These are phyloP conservation scores for Magnaporthiopsis rhizophila DNA, from an alignment of 2,329 filamentous ascomycete genomes.

Conservation along the genomic window DNA sequence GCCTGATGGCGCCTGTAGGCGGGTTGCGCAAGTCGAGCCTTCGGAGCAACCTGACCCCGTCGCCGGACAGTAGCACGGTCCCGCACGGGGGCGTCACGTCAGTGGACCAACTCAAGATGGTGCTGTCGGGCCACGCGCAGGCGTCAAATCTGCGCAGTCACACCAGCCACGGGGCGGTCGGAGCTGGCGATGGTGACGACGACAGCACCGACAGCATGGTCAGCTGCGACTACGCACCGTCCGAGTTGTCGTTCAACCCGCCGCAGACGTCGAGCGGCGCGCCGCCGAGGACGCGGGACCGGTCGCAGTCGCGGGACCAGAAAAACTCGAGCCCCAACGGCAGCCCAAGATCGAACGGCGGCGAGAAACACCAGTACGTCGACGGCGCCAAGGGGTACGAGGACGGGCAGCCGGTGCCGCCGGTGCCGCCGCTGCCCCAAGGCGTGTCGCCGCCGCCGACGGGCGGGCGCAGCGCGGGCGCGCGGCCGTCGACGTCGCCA, in stretches of 20 bases:
- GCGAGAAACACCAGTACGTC: conserved; percentile 21
- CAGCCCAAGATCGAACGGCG: not conserved
- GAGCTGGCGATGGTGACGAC: conserved; percentile 36
- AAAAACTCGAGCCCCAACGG: conserved; percentile 4
- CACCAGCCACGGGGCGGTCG: conserved; percentile 8
- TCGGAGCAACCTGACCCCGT: conserved; percentile 41
- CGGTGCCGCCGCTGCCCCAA: conserved; percentile 46
- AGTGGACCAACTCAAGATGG: conserved; percentile 56
- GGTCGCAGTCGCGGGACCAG: conserved; percentile 11
- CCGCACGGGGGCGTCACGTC: conserved; percentile 42
- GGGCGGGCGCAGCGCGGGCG: conserved; percentile 2
- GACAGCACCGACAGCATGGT: conserved; percentile 61
- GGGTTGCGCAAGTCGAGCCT: conserved; percentile 44
- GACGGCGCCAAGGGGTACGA: conserved; percentile 18
- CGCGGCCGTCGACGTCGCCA: not conserved
- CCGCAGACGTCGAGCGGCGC: not conserved
- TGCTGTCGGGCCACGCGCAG: conserved; percentile 43
- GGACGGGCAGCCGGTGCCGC: conserved; percentile 37
- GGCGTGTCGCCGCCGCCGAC: conserved; percentile 11
- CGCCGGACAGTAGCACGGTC: conserved; percentile 23
- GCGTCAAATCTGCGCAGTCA: conserved; percentile 31
- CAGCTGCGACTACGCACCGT: conserved; percentile 61
- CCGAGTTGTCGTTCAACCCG: conserved; percentile 54
- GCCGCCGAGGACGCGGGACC: not conserved
- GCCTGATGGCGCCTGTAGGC: conserved; percentile 13